A percentile compares a stretch with the other conserved stretches of the same genome.
These are phyloP conservation scores for Plectosphaerella plurivora DNA, from an alignment of 2,329 filamentous ascomycete species.

Conservation along the genomic window DNA sequence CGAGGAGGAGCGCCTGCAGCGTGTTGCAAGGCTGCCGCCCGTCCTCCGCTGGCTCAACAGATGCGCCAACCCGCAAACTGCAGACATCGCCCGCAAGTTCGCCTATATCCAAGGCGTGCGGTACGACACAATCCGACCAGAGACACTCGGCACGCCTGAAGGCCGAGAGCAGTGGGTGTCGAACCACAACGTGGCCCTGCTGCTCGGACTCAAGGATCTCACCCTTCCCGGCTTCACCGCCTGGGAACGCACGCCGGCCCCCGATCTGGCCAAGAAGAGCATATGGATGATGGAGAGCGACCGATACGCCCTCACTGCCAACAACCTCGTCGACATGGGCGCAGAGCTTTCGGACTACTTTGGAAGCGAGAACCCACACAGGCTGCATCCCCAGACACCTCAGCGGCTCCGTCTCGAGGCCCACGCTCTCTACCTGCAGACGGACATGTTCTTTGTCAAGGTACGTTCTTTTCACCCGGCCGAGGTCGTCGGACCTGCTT, in stretches of 20 bases:
- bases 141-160: slow-evolving; percentile 45
- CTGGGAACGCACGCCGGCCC: slow-evolving; percentile 53
- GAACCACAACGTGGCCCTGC: slow-evolving; percentile 58
- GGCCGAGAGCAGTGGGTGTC: slow-evolving; percentile 65
- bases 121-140: slow-evolving; percentile 57
- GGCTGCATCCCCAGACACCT: slow-evolving; percentile 35
- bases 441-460: slow-evolving; percentile 65
- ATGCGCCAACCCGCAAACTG: slow-evolving; percentile 44
- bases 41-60: slow-evolving; percentile 57
- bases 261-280: slow-evolving; percentile 48
- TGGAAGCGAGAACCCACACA: slow-evolving; percentile 37
- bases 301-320: slow-evolving; percentile 49
- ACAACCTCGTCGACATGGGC: slow-evolving; percentile 47
- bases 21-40: slow-evolving; percentile 54
- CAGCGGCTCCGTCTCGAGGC: slow-evolving; percentile 45
- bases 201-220: slow-evolving; percentile 62
- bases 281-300: slow-evolving; percentile 57
- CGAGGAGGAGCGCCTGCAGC: slow-evolving; percentile 44
- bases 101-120: slow-evolving; percentile 55
- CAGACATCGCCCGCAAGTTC: slow-evolving; percentile 49
- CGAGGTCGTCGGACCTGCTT: background rate
- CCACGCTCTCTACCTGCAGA: slow-evolving; percentile 48
- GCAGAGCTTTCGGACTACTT: slow-evolving; percentile 49
- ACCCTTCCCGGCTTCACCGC: slow-evolving; percentile 39
- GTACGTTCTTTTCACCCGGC: slow-evolving; percentile 29